Conservation (phyloP, 2,329 filamentous ascomycete species). For the Apiospora arundinis region DNA sequence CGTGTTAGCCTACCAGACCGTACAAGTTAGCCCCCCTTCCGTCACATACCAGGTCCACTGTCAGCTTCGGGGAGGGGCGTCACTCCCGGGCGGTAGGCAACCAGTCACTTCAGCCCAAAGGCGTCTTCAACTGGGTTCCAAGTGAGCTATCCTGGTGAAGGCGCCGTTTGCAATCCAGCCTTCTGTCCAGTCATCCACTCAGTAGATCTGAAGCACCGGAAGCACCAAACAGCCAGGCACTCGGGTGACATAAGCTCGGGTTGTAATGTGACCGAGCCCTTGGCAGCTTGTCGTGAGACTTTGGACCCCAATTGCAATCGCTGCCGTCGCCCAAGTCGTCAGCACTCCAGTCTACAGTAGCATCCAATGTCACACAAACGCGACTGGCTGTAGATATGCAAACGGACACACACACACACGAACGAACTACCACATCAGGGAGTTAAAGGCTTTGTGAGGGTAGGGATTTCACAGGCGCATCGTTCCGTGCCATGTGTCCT, state of each 20-base stretch:
- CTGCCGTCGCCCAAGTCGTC: neutral
- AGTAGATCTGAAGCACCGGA: neutral
- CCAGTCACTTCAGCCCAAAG: constrained; percentile 6
- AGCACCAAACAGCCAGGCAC: neutral
- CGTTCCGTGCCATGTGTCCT: constrained; percentile 15
- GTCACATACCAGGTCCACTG: neutral
- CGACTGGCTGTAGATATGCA: constrained; percentile 7
- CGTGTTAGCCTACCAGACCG: neutral
- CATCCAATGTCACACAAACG: constrained; percentile 1
- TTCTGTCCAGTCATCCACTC: neutral
- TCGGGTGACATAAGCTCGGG: neutral
- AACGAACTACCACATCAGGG: neutral
- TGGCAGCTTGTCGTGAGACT: neutral
- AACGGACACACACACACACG: neutral
- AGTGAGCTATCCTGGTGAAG: neutral
- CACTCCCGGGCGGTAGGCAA: neutral
- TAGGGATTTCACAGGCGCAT: constrained; percentile 11
- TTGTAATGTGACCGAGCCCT: neutral
- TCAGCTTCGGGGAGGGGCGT: constrained; percentile 11
- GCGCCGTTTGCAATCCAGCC: neutral
- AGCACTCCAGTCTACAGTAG: neutral
- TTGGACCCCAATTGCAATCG: neutral
- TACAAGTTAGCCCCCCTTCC: neutral
- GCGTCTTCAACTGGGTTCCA: neutral
- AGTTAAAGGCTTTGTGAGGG: neutral